Evolutionary conservation across 2,329 filamentous ascomycete genomes (phyloP), one percentile per base, ranked within the genome.

Genomic region (Capronia coronata): DNA sequence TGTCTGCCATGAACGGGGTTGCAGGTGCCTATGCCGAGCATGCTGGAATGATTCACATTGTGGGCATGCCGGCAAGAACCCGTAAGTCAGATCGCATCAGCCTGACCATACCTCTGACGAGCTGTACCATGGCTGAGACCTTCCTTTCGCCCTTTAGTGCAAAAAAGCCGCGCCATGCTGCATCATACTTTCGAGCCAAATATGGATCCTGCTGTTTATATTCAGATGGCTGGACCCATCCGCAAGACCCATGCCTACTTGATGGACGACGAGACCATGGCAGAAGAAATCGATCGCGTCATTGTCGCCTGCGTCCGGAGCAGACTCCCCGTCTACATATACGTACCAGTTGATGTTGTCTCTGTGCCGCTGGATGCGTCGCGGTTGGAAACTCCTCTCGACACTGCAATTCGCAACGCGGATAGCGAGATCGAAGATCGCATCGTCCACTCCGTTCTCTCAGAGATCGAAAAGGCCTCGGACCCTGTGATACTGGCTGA

Each of bases 371-470:
- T 57, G 35, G 51, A 54, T 32, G 50, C 54, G 9, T 49, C 46
- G 14, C 74, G 83, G 6, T 75, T 94, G 10, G 76, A 82, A n/a
- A 82, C 73, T 0, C 80, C 81, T 0, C 80, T 95, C 49, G 79
- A 89, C 62, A 66, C 71, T 14, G 37, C 27, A 13, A 37, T 56
- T 11, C 35, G 23, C 3, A 56, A 56, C 39, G 34, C 46, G 9
- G 51, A 56, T 34, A 35, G 19, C 39, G 43, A 50, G 16, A 44
- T 25, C 1, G 85, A 94, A 8, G 80, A 87, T 30, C 81, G 88
- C 13, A 59, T 76, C 6, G 38, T 76, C 3, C 62, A 65, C 1
- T 68, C 64, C n/a, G 66, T 79, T 14, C 43, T 54, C n/a, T 49
- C 44, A 2, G 34, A 51, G 25, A 41, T 56, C n/a, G 48, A 48